phyloP scores from a whole-genome alignment of 2,329 filamentous ascomycete species.

The Neobulgaria alba region DNA sequence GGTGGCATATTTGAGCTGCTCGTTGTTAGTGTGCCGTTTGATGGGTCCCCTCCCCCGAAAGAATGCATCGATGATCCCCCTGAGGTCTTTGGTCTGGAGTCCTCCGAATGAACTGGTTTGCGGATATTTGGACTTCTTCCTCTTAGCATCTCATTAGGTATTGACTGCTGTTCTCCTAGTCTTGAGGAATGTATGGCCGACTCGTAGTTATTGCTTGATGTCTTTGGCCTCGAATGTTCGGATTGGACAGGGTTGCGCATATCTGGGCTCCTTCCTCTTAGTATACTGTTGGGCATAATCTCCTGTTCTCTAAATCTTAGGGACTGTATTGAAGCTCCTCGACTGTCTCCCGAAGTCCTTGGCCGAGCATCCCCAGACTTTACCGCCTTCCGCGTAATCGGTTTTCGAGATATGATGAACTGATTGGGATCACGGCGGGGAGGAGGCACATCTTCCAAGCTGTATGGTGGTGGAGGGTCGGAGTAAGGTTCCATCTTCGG shows the following conservation, averaged over 20 bases:
- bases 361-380: not conserved
- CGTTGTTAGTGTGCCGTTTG: not conserved
- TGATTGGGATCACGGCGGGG: not conserved
- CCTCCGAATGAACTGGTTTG: not conserved
- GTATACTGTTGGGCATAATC: too few species aligned
- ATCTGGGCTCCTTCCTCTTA: too few species aligned
- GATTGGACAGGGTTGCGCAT: too few species aligned
- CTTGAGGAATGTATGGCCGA: too few species aligned
- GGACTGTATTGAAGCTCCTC: too few species aligned
- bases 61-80: not conserved
- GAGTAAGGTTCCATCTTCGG: not conserved
- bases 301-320: too few species aligned
- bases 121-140: not conserved
- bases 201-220: too few species aligned
- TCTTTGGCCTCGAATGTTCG: too few species aligned
- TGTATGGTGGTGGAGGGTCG: not conserved
- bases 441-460: not conserved
- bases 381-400: not conserved
- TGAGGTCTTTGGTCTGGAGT: not conserved
- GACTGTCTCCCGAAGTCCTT: not conserved
- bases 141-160: too few species aligned
- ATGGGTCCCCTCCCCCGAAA: not conserved
- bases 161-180: too few species aligned
- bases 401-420: not conserved
- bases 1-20: not conserved